Evolutionary conservation across 108 stramenopile genomes (phyloP), one percentile per base, ranked within the genome.

Genomic region (Nitzschia inconspicua): DNA sequence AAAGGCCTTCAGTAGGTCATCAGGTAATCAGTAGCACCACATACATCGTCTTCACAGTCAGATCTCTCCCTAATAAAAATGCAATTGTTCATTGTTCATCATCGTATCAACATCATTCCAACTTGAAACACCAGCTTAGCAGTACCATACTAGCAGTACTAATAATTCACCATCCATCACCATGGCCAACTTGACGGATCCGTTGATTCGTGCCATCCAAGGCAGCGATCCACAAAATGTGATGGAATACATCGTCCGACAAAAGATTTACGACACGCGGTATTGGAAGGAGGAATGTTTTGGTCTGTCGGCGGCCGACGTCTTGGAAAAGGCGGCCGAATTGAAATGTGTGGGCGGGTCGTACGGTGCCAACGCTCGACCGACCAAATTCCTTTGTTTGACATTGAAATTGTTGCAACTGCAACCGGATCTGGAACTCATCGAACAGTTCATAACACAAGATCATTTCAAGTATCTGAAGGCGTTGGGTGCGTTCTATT

Each of bases 221-320:
- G 99, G 99, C 1, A 94, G 94, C n/a, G 95, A 99, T 65, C 96
- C 99, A 31, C 97, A 98, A 76, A 95, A 98, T 61, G 71, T 99
- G 26, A 88, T 99, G 69, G 99, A 99, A 74, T 97, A 97, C 76
- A 98, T 99, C 57, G 94, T 94, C 13, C 86, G 98, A 1, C 88
- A 94, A 77, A 95, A 95, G 60, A 97, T 99, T 22, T 96, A 93
- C 70, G 87, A 93, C 65, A 75, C 70, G 19, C 81, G 83, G 30
- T 93, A 80, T 69, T 93, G 91, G 91, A 93, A 93, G 62, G 91
- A 93, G 63, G 81, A 86, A 64, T 89, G 86, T 62, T 93, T 93
- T 71, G 91, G 91, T 34, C 85, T 98, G 39, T 82, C 95, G 8
- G 97, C 96, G 0, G 85, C 75, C 47, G 93, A 94, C 57, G 77